phyloP scores from a whole-genome alignment of 2,329 filamentous ascomycete genomes.

The Elsinoe fawcettii region DNA sequence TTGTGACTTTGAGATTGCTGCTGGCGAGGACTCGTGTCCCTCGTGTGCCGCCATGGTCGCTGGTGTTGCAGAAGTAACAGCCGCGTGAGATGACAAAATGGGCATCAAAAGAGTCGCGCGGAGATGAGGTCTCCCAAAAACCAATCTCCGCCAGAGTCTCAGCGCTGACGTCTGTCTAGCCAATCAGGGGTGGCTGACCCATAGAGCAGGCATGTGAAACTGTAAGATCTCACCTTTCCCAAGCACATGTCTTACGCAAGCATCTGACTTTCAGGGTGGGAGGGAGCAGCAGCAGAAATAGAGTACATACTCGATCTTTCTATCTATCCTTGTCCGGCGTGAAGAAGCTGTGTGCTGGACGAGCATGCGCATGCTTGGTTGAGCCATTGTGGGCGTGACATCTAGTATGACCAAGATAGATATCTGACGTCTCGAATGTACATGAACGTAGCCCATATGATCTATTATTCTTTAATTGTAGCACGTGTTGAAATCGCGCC shows the following conservation, averaged over 20 bases:
- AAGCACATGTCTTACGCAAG: background rate
- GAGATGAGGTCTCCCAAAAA: conserved; percentile 7
- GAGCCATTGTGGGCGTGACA: too few relatives aligned
- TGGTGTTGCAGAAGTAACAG: background rate
- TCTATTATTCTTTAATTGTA: too few relatives aligned
- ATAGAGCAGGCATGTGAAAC: background rate
- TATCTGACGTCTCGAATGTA: too few relatives aligned
- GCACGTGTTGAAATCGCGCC: background rate
- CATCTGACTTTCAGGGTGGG: too few relatives aligned
- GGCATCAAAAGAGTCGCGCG: background rate
- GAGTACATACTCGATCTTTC: too few relatives aligned
- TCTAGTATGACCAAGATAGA: too few relatives aligned
- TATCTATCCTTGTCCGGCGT: too few relatives aligned
- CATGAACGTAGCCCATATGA: too few relatives aligned
- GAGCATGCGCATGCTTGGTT: too few relatives aligned
- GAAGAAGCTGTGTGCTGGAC: too few relatives aligned
- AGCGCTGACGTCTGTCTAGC: conserved; percentile 4
- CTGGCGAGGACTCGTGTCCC: background rate
- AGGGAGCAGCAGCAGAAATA: too few relatives aligned
- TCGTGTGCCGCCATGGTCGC: conserved; percentile 5
- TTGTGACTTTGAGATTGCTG: background rate
- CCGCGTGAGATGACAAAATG: conserved; percentile 10
- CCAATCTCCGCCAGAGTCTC: conserved; percentile 7
- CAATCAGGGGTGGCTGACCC: background rate
- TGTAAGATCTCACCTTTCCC: conserved; percentile 3